Conservation (phyloP, 805 yeast genomes). For the Cyberlindnera meyerae region DNA sequence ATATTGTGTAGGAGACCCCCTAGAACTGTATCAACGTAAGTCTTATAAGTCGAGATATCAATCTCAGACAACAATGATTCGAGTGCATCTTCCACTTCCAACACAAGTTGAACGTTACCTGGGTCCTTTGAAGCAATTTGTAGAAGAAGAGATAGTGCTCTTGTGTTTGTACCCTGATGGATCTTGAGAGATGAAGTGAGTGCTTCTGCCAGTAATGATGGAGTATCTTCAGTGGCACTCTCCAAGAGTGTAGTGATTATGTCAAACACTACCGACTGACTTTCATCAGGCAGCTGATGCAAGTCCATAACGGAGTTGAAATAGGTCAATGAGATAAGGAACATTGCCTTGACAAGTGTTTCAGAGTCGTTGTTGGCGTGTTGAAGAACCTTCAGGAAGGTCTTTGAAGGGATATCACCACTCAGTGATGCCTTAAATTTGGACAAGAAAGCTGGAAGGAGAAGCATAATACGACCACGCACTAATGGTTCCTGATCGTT, state of each 20-base stretch:
- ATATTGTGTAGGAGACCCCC: constrained; percentile 44
- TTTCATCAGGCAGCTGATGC: constrained; percentile 17
- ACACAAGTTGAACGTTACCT: constrained; percentile 62
- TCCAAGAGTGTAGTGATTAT: constrained; percentile 35
- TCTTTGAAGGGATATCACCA: constrained; percentile 27
- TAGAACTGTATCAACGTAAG: constrained; percentile 45
- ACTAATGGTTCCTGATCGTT: constrained; percentile 34
- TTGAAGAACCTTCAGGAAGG: constrained; percentile 21
- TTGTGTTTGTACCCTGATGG: constrained; percentile 25
- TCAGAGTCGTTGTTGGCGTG: constrained; percentile 27
- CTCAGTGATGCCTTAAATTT: constrained; percentile 38
- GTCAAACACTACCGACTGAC: constrained; percentile 26
- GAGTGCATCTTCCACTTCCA: constrained; percentile 67
- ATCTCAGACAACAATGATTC: constrained; percentile 50
- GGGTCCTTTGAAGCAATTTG: constrained; percentile 67
- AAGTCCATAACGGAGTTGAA: constrained; percentile 37
- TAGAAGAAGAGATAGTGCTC: constrained; percentile 51
- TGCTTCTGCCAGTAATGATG: constrained; percentile 67
- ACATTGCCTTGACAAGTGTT: constrained; percentile 28
- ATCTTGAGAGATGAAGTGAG: constrained; percentile 54
- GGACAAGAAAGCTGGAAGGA: constrained; percentile 54
- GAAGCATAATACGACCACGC: constrained; percentile 42
- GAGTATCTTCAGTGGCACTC: constrained; percentile 76
- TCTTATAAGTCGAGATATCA: constrained; percentile 38
- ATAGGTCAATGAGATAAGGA: constrained; percentile 48